Conservation (phyloP, 2,329 filamentous ascomycete genomes). For the Neonectria sp. region DNA sequence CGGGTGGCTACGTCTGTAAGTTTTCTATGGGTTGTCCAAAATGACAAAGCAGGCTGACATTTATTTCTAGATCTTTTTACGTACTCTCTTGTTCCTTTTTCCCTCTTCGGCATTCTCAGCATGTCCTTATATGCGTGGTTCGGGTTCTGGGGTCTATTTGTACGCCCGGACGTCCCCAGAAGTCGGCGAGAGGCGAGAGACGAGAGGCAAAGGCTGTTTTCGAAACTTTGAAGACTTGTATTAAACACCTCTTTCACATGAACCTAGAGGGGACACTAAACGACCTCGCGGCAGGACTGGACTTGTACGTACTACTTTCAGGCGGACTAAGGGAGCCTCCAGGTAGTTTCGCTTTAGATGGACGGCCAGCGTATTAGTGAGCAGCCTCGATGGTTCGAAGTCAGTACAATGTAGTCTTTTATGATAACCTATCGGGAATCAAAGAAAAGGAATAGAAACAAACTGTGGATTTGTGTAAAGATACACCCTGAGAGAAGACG, state of each 20-base stretch:
- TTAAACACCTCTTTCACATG: background rate
- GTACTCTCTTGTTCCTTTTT: conserved; percentile 55
- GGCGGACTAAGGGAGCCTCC: background rate
- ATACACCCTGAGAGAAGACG: background rate
- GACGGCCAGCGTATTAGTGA: background rate
- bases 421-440: background rate
- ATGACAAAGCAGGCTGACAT: conserved; percentile 26
- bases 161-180: background rate
- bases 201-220: background rate
- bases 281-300: background rate
- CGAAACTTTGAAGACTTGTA: background rate
- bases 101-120: conserved; percentile 54
- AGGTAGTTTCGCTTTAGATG: background rate
- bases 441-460: background rate
- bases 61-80: conserved; percentile 50
- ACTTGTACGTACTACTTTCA: background rate
- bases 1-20: conserved; percentile 57
- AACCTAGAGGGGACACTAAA: background rate
- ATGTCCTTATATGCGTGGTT: conserved; percentile 45
- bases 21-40: conserved; percentile 1
- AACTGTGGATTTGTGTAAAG: background rate
- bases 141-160: conserved; percentile 28
- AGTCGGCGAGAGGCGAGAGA: background rate
- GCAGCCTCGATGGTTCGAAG: background rate
- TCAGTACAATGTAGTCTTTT: background rate